phyloP scores from a whole-genome alignment of 768 basidiomycete genomes.

The Coprinellus aureogranulatus region DNA sequence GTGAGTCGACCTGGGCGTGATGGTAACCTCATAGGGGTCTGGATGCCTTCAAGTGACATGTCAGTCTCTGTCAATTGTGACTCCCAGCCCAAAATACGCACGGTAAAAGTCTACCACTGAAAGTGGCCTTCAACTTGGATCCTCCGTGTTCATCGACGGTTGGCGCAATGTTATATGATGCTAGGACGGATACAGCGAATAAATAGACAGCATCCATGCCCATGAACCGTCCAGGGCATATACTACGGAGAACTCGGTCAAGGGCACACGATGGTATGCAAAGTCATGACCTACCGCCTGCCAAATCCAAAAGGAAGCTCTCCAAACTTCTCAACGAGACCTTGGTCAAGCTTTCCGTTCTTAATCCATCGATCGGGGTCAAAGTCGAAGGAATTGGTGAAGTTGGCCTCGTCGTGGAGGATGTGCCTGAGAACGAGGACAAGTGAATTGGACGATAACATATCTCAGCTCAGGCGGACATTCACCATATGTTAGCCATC shows the following conservation, averaged over 20 bases:
- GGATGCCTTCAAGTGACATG: background rate
- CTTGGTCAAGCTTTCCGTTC: slow-evolving; percentile 30
- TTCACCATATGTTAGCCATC: slow-evolving; percentile 27
- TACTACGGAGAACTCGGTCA: slow-evolving; percentile 7
- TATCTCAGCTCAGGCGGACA: too few relatives aligned
- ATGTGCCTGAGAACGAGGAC: slow-evolving; percentile 38
- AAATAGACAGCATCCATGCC: slow-evolving; percentile 22
- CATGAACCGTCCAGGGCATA: slow-evolving; percentile 36
- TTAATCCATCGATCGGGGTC: slow-evolving; percentile 46
- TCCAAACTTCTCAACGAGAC: slow-evolving; percentile 33
- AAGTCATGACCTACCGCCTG: slow-evolving; percentile 28
- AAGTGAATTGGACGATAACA: too few relatives aligned
- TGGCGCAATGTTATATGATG: slow-evolving; percentile 27
- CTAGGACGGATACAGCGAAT: slow-evolving; percentile 32
- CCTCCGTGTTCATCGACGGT: slow-evolving; percentile 18
- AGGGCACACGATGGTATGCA: too few relatives aligned
- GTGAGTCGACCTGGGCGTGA: background rate
- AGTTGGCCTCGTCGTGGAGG: slow-evolving; percentile 30
- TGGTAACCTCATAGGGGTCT: background rate
- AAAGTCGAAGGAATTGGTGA: slow-evolving; percentile 36
- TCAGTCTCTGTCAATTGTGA: too few relatives aligned
- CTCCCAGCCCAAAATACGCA: background rate
- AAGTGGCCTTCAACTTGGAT: slow-evolving; percentile 1
- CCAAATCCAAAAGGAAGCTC: slow-evolving; percentile 37
- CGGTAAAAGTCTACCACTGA: slow-evolving; percentile 1